A percentile compares a stretch with the other conserved stretches of the same genome.
phyloP scores from a whole-genome alignment of 352 stramenopile species.

The Aphanomyces astaci region DNA sequence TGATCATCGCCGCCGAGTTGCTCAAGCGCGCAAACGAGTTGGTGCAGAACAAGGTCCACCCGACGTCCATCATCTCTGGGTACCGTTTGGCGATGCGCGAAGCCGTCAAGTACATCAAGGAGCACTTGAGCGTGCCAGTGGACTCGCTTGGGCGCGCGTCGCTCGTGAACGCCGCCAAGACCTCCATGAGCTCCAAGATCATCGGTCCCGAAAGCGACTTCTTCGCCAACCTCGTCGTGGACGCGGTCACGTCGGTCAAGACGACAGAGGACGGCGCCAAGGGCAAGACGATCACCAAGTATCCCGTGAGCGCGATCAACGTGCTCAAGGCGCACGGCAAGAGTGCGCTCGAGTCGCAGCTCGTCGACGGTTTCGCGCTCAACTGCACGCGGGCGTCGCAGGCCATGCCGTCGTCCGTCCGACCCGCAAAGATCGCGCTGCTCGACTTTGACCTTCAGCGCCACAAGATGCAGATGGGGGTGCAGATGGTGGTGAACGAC shows the following conservation, averaged over 20 bases:
- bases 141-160: conserved; percentile 90
- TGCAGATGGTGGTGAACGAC: conserved; percentile 88
- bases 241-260: conserved; percentile 95
- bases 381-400: conserved; percentile 96
- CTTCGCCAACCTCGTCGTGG: conserved; percentile 96
- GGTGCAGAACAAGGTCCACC: conserved; percentile 98
- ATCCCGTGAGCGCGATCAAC: conserved; percentile 97
- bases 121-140: conserved; percentile 94
- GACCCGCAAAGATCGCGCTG: conserved; percentile 93
- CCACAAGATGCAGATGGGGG: conserved; percentile 97
- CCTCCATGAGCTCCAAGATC: conserved; percentile 99
- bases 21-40: conserved; percentile 94
- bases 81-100: conserved; percentile 98
- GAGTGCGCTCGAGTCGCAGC: conserved; percentile 80
- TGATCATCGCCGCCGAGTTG: conserved; percentile 98
- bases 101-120: conserved; percentile 98
- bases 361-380: conserved; percentile 95
- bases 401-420: conserved; percentile 95
- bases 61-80: conserved; percentile 98
- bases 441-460: conserved; percentile 99
- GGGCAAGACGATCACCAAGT: conserved; percentile 83
- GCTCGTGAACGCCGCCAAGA: conserved; percentile 96
- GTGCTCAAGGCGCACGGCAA: conserved; percentile 97
- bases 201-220: conserved; percentile 95
- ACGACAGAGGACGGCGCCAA: conserved; percentile 82